Evolutionary conservation across 805 yeast species (phyloP), one percentile per base, ranked within the genome.

Genomic region (Ogataea paraovalis): DNA sequence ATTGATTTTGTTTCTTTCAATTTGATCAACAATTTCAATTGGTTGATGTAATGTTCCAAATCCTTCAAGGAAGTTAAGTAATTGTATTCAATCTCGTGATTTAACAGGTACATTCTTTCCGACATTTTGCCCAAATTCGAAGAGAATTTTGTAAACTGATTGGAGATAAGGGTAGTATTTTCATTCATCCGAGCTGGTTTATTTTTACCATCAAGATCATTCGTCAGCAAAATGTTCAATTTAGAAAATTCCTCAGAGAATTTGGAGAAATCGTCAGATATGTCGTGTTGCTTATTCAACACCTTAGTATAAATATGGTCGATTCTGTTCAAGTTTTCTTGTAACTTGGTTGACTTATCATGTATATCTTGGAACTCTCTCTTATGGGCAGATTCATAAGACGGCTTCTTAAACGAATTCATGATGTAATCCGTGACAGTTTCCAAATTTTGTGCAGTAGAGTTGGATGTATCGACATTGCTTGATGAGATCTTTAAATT

Each of bases 1-100:
- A 92, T 78, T 57, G 87, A 91, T 64, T 91, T 91, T 61, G 89
- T 90, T 60, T 92, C 98, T 54, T 92, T 89, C 47, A 87, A 74
- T 60, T 85, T 90, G 45, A 94, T 78, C 49, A 92, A 69, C 51
- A 76, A 79, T 58, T 81, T 81, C 55, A 86, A 69, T 20, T 85
- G 79, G 43, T 70, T 71, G 40, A 85, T 78, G 57, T 86, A 94
- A 66, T 87, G 91, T 52, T 92, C 89, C 67, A 94, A 75, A 65
- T 94, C 98, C 55, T 87, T 85, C 54, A 94, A 68, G 12, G 95
- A 82, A 2, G 87, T 86, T 42, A 89, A 74, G 59, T 88, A 94
- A 36, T 89, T 83, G 55, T 83, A 85, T 58, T 92, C 97, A 47
- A 89, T 72, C 43, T 71, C 71, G 37, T 71, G 68, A 49, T 73